Conservation (phyloP, 345 rosid species). For the Rhizophora apiculata region DNA sequence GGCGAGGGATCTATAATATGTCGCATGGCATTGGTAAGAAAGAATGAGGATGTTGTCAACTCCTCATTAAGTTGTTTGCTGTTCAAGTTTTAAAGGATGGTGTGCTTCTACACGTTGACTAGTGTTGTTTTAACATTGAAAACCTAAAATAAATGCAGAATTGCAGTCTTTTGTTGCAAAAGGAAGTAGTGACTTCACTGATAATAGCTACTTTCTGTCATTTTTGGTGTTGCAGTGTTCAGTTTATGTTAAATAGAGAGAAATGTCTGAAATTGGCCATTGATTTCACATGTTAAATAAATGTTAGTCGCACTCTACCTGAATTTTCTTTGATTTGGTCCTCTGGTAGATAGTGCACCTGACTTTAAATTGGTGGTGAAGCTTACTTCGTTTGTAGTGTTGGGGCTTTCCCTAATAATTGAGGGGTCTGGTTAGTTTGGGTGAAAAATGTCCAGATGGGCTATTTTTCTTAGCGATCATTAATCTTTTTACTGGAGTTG, state of each 20-base stretch:
- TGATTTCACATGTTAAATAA: too few species aligned
- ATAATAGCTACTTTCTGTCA: conserved; percentile 4
- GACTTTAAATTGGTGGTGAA: too few species aligned
- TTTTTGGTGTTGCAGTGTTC: not conserved
- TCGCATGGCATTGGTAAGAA: conserved; percentile 80
- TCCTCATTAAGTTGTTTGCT: not conserved
- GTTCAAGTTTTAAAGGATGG: conserved; percentile 15
- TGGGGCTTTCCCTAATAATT: too few species aligned
- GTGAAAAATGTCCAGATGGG: too few species aligned
- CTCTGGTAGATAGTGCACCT: too few species aligned
- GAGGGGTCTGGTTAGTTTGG: too few species aligned
- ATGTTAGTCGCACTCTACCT: too few species aligned
- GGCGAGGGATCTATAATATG: conserved; percentile 83
- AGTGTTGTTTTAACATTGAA: conserved; percentile 5
- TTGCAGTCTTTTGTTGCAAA: conserved; percentile 15
- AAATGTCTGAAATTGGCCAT: too few species aligned
- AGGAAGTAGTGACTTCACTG: conserved; percentile 4
- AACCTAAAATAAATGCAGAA: conserved; percentile 43
- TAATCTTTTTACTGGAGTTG: too few species aligned
- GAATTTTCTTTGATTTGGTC: too few species aligned
- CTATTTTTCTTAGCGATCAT: too few species aligned
- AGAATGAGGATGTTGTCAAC: conserved; percentile 43
- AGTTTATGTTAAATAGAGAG: not conserved
- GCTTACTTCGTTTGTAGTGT: too few species aligned
- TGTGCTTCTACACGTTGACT: conserved; percentile 15